Conservation (phyloP, 306 rosid species). For the Crotalaria pallida region DNA sequence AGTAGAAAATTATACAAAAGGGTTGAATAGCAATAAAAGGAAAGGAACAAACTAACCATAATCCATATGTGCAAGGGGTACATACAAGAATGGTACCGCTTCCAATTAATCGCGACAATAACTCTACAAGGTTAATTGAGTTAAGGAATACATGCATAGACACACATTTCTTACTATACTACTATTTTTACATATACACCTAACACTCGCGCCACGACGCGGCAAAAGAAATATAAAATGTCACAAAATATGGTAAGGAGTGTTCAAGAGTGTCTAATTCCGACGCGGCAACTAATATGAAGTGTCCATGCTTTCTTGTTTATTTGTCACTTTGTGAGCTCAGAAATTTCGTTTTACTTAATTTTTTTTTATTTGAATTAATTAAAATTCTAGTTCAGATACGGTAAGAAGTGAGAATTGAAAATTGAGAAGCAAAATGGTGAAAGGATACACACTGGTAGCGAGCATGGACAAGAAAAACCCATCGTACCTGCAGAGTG, state of each 20-base stretch:
- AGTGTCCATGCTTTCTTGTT: too few relatives aligned
- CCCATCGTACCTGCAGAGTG: constrained; percentile 77
- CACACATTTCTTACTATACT: neutral
- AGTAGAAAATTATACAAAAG: neutral
- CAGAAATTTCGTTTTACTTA: neutral
- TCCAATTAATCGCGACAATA: constrained; percentile 89
- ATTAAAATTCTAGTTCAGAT: neutral
- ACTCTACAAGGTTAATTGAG: constrained; percentile 40
- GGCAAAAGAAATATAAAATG: too few relatives aligned
- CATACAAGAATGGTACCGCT: constrained; percentile 69
- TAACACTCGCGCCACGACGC: too few relatives aligned
- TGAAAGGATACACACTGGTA: constrained; percentile 92
- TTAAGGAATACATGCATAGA: constrained; percentile 29
- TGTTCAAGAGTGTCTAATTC: too few relatives aligned
- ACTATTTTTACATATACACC: too few relatives aligned
- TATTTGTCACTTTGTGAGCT: too few relatives aligned
- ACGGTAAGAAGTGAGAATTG: neutral
- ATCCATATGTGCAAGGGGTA: constrained; percentile 96
- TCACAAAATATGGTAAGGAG: too few relatives aligned
- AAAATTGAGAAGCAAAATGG: constrained; percentile 10
- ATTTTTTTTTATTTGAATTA: neutral
- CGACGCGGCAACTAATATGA: too few relatives aligned
- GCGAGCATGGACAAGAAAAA: constrained; percentile 99
- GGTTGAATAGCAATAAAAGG: neutral
- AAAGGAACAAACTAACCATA: constrained; percentile 69